Evolutionary conservation across 1,139 yeast species (phyloP), one percentile per base, ranked within the genome.

Genomic region (Chernovozyma sophiae-reginae): DNA sequence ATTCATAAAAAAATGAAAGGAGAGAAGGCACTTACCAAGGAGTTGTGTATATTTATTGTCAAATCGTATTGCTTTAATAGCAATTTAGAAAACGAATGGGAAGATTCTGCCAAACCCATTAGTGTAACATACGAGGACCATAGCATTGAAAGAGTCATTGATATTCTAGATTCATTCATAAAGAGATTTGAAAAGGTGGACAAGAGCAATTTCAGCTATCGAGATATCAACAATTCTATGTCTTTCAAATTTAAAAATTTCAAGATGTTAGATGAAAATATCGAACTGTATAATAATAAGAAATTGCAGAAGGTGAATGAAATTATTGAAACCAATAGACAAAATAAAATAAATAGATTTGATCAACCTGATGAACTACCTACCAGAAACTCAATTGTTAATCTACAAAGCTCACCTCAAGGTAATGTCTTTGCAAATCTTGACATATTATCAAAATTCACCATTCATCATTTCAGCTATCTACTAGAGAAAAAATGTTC

Each of bases 371-470:
- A 6, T 16, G 12, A 26, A 12, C 12, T 26, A 26, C 29, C 29
- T 8, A 6, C 6, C 8, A 51, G 15, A 25, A 18, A 10, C 12
- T 31, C 37, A n/a, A 30, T 18, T 17, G 19, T 17, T 4, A 35
- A 35, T 24, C 5, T 35, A 11, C 46, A 51, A 25, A 36, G 40
- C 2, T 60, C 66, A 1, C 35, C 43, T 7, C 48, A 44, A 27
- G 73, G 73, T 0, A 63, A 63, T 36, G 48, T 62, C 16, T 44
- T 69, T 28, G 62, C 69, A 7, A 65, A 69, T 36, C 40, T 58
- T 34, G 42, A 44, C 1, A 49, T 49, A 0, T 44, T 68, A 11
- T 41, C 49, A 24, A 41, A 40, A 1, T 65, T 67, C 38, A 46
- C 62, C 3, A 33, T 31, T 6, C 40, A 43, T 3, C 71, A 65